Evolutionary conservation across 2,329 filamentous ascomycete genomes (phyloP).

Genomic region (Arthrobotrys conoides): DNA sequence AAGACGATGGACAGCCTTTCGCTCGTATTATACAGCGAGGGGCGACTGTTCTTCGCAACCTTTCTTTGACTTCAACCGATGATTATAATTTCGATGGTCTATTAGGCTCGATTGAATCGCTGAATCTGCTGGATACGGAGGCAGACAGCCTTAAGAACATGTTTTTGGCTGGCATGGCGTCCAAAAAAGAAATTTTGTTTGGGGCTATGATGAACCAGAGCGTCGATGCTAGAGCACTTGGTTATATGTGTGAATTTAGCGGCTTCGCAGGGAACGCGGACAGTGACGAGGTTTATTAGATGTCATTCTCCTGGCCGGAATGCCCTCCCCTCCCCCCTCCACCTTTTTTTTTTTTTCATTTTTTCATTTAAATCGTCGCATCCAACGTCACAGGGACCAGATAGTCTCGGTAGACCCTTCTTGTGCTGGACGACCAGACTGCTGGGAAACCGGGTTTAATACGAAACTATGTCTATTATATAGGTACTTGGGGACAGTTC

Average conservation of each 20-base stretch:
- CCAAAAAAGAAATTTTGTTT: constrained; percentile 77
- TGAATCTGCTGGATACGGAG: constrained; percentile 46
- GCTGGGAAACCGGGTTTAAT: too few species aligned
- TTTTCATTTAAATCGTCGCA: background rate
- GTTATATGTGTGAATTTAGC: constrained; percentile 55
- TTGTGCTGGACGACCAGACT: too few species aligned
- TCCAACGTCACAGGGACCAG: background rate
- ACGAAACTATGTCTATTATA: too few species aligned
- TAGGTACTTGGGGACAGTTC: too few species aligned
- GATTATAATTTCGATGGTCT: constrained; percentile 63
- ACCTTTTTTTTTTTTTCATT: background rate
- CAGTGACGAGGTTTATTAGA: constrained; percentile 43
- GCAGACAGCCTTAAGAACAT: constrained; percentile 69
- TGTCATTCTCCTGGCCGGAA: background rate
- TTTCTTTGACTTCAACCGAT: constrained; percentile 75
- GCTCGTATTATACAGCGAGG: constrained; percentile 76
- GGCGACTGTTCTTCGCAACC: constrained; percentile 76
- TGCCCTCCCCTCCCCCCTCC: background rate
- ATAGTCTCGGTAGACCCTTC: too few species aligned
- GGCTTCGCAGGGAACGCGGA: constrained; percentile 40
- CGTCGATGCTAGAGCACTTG: constrained; percentile 51
- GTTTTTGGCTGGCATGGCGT: constrained; percentile 75
- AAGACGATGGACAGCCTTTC: constrained; percentile 64
- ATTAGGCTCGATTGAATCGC: constrained; percentile 69
- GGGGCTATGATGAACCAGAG: constrained; percentile 73